These are phyloP conservation scores for Ganoderma lucidum DNA, from an alignment of 1,284 basidiomycete species.

Conservation along the genomic window DNA sequence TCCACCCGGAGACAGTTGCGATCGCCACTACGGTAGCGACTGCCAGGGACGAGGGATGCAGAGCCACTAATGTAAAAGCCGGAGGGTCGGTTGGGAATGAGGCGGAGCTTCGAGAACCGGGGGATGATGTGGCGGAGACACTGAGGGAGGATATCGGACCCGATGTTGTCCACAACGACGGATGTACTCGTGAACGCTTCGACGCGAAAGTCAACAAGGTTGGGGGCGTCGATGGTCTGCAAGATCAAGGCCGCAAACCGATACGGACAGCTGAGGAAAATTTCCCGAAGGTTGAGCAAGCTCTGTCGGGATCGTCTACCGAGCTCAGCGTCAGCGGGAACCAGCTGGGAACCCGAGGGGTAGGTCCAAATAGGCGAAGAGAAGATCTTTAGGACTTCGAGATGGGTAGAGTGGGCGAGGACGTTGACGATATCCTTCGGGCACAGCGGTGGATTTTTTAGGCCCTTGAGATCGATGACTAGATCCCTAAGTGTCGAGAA, in stretches of 20 bases:
- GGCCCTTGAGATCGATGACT: background rate
- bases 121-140: background rate
- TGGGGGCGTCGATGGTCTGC: background rate
- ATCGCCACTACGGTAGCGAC: too few relatives aligned
- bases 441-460: background rate
- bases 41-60: background rate
- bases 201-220: background rate
- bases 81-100: background rate
- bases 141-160: background rate
- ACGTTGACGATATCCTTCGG: background rate
- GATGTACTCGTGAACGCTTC: background rate
- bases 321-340: background rate
- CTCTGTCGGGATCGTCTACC: background rate
- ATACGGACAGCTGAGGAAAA: background rate
- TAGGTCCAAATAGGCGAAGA: background rate
- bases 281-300: background rate
- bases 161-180: background rate
- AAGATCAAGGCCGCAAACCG: background rate
- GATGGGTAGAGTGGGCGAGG: background rate
- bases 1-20: background rate
- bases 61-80: background rate
- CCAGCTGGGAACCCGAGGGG: background rate
- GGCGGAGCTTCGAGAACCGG: background rate
- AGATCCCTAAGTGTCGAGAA: background rate
- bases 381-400: background rate